Percentiles rank a stretch among this genome's conserved stretches.
Conservation (phyloP, 345 rosid species). For the Capsella bursapastoris region DNA sequence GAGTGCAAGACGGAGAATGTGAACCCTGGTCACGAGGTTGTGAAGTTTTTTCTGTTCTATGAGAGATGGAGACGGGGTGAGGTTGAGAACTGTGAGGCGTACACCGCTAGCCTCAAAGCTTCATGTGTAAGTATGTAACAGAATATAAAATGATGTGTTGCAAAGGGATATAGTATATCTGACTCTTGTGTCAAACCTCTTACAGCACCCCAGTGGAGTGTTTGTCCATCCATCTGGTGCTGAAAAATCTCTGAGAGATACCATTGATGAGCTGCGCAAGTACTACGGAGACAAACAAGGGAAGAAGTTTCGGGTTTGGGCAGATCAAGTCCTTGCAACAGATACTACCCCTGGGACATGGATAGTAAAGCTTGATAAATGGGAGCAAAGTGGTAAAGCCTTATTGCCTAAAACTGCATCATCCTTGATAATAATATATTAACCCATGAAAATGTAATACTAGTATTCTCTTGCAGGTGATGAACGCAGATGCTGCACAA, state of each 20-base stretch:
- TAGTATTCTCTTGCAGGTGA: constrained; percentile 49
- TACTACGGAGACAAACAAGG: constrained; percentile 82
- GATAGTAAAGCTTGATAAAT: constrained; percentile 76
- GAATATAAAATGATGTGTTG: background rate
- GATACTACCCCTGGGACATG: constrained; percentile 65
- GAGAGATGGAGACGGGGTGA: constrained; percentile 98
- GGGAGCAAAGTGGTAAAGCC: constrained; percentile 72
- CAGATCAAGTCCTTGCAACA: constrained; percentile 66
- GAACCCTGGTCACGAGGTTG: constrained; percentile 64
- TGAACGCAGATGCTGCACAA: constrained; percentile 62
- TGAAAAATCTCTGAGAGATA: constrained; percentile 61
- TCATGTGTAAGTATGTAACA: constrained; percentile 61
- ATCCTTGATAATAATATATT: background rate
- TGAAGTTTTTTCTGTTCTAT: constrained; percentile 70
- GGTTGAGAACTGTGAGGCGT: constrained; percentile 67
- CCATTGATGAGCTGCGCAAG: constrained; percentile 54
- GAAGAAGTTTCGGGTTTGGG: constrained; percentile 77
- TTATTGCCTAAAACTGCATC: background rate
- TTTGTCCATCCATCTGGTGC: constrained; percentile 77
- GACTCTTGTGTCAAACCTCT: constrained; percentile 3
- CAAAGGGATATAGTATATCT: constrained; percentile 6
- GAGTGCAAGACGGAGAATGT: constrained; percentile 44
- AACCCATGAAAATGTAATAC: background rate
- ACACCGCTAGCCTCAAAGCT: constrained; percentile 68
- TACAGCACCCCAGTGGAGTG: constrained; percentile 65